These are phyloP conservation scores for Chalciporus chontae DNA, from an alignment of 768 basidiomycete species.

Conservation along the genomic window DNA sequence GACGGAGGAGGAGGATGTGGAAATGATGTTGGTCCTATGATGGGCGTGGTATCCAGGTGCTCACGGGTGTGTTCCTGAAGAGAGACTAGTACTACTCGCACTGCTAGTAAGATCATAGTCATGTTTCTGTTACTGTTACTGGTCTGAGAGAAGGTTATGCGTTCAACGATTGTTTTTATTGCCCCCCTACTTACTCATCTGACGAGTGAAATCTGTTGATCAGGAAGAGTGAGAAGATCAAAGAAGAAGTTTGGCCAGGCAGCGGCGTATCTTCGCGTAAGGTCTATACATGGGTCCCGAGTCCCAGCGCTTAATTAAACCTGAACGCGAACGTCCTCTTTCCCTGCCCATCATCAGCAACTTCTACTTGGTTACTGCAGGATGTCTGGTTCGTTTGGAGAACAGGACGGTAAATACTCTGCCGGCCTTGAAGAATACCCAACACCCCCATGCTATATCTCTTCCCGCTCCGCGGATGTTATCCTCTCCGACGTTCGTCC, in stretches of 20 bases:
- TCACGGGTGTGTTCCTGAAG: neutral
- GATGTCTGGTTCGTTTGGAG: slow-evolving; percentile 48
- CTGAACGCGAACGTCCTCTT: slow-evolving; percentile 6
- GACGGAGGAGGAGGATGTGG: slow-evolving; percentile 20
- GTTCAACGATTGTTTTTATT: neutral
- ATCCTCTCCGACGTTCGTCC: slow-evolving; percentile 91
- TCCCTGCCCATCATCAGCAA: slow-evolving; percentile 4
- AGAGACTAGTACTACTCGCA: no score
- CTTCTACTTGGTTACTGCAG: slow-evolving; percentile 23
- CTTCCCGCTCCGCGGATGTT: slow-evolving; percentile 80
- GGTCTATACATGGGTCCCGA: neutral
- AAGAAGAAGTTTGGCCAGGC: no score
- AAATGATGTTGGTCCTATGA: slow-evolving; percentile 18
- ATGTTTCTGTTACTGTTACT: no score
- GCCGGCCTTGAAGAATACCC: slow-evolving; percentile 6
- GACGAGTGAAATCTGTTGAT: no score
- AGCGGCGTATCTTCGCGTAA: no score
- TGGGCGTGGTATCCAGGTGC: neutral
- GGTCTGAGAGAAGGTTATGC: neutral
- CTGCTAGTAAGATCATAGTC: no score
- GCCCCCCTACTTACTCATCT: no score
- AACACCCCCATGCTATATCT: slow-evolving; percentile 72
- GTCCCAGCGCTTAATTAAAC: no score
- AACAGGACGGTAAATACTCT: slow-evolving; percentile 24
- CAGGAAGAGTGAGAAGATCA: no score